Evolutionary conservation across 1,284 basidiomycete genomes (phyloP), one percentile per base, ranked within the genome.

Genomic region (Austroboletus niveus): DNA sequence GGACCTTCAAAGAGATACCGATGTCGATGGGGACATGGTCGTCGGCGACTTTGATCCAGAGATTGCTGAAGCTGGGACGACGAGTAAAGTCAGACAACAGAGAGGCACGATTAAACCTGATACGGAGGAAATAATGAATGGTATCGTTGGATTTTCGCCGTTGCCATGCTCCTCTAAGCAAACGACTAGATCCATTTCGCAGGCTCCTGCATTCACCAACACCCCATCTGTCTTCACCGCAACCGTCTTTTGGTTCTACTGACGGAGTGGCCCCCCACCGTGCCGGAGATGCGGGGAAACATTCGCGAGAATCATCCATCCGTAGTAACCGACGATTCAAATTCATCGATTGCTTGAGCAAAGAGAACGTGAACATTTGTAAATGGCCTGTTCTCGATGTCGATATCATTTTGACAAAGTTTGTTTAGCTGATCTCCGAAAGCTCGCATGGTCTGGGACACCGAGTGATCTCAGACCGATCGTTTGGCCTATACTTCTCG

Each of bases 381-480:
- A 79, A 71, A 51, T 47, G 7, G 34, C 27, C 30, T 15, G 27
- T 30, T 11, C 17, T 52, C 20, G 1, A 15, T 38, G 1, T 14
- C 39, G 41, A 48, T 29, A 17, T 15, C 40, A 35, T 7, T 53
- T 43, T 20, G 17, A 64, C 31, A 8, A 38, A 22, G 17, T 42
- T 38, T 20, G 48, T 35, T 50, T 60, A 92, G 89, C 82, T 20
- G 87, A 92, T 67, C 77, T 99, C 54, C 80, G 94, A 42, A 90
- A 92, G 60, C 79, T 98, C 31, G 88, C 94, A n/a, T 99, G 96
- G 96, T 89, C 89, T 45, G 97, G 97, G 15, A 88, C 98, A 17
- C 96, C 97, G 1, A 69, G 73, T 45, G 91, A 94, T 61, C 77
- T 99, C 22, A 81, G 97, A 39, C 92, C 95, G 0, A 81, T 97